These are phyloP conservation scores for Juglanconis oblonga DNA, from an alignment of 2,329 filamentous ascomycete species.

Conservation along the genomic window DNA sequence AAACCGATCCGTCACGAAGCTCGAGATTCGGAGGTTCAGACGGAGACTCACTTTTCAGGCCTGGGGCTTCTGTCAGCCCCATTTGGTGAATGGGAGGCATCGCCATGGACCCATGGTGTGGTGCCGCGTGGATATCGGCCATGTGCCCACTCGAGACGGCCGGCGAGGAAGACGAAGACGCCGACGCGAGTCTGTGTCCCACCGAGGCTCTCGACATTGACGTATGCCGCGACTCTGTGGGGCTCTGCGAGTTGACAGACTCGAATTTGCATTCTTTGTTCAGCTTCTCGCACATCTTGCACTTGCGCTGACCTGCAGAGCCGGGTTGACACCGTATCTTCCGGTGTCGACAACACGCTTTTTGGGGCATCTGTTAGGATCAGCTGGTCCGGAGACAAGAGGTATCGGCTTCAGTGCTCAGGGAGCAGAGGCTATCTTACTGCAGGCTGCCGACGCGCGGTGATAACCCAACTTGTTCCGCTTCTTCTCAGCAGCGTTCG, in stretches of 20 bases:
- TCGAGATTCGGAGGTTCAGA: background rate
- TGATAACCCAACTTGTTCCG: constrained; percentile 96
- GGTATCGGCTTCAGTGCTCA: constrained; percentile 18
- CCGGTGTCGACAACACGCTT: constrained; percentile 85
- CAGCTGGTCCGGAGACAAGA: background rate
- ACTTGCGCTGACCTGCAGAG: constrained; percentile 71
- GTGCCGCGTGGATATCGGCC: constrained; percentile 38
- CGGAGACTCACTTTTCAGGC: constrained; percentile 42
- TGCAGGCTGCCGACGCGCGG: constrained; percentile 89
- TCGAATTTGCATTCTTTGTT: constrained; percentile 95
- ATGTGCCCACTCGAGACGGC: constrained; percentile 40
- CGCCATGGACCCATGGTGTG: constrained; percentile 40
- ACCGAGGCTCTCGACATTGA: constrained; percentile 36
- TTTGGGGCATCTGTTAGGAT: constrained; percentile 7
- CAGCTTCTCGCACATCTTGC: constrained; percentile 87
- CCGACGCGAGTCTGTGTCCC: constrained; percentile 39
- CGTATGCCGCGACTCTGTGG: constrained; percentile 42
- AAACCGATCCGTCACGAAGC: background rate
- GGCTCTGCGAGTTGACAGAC: constrained; percentile 75
- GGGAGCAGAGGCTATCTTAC: constrained; percentile 55
- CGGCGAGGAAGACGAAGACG: constrained; percentile 49
- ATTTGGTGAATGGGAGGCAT: constrained; percentile 45
- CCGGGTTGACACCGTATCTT: constrained; percentile 86
- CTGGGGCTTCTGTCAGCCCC: constrained; percentile 33
- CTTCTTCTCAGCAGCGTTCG: constrained; percentile 48